Evolutionary conservation across 306 rosid species (phyloP).

Genomic region (Begonia masoniana): DNA sequence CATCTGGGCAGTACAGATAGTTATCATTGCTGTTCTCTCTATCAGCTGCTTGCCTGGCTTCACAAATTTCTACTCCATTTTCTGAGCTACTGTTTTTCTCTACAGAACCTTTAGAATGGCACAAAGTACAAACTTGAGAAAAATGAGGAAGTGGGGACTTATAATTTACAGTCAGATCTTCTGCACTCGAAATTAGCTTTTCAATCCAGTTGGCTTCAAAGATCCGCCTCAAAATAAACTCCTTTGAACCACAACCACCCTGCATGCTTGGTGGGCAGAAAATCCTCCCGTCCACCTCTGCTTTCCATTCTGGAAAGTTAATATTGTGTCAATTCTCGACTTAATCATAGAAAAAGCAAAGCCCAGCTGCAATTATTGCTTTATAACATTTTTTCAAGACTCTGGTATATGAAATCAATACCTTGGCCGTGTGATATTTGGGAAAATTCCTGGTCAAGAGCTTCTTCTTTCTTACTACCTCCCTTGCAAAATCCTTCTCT

Average conservation of each 20-base stretch:
- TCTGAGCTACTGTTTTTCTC: slow-evolving; percentile 2
- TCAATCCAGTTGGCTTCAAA: slow-evolving; percentile 20
- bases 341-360: not conserved
- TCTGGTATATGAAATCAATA: slow-evolving; percentile 4
- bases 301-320: slow-evolving; percentile 23
- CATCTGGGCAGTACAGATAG: slow-evolving; percentile 24
- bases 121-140: slow-evolving; percentile 20
- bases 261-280: slow-evolving; percentile 33
- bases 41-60: slow-evolving; percentile 23
- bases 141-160: slow-evolving; percentile 10
- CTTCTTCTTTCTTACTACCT: slow-evolving; percentile 18
- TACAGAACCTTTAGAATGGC: slow-evolving; percentile 14
- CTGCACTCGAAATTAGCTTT: slow-evolving; percentile 18
- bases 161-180: slow-evolving; percentile 16
- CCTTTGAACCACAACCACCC: slow-evolving; percentile 35
- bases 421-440: slow-evolving; percentile 13
- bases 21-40: slow-evolving; percentile 21
- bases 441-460: slow-evolving; percentile 7
- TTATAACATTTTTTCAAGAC: not conserved
- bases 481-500: slow-evolving; percentile 20
- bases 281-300: slow-evolving; percentile 25
- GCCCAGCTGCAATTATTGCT: not conserved
- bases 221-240: slow-evolving; percentile 20
- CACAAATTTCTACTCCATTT: not conserved
- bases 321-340: slow-evolving; percentile 1